phyloP scores from a whole-genome alignment of 306 rosid species.

The Styphnolobium japonicum region DNA sequence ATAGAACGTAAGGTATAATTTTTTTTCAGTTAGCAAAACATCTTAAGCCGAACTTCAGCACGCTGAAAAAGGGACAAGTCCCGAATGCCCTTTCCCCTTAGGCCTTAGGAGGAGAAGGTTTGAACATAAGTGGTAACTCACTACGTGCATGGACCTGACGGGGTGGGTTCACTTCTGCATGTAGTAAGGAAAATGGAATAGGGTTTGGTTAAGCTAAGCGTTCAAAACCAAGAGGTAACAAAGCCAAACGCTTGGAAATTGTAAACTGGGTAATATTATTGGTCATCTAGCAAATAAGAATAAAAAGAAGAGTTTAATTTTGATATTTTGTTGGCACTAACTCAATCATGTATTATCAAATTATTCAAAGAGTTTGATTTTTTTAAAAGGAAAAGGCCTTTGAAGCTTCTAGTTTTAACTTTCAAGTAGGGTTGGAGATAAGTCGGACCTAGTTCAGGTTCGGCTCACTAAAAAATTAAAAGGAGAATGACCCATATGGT shows the following conservation, averaged over 20 bases:
- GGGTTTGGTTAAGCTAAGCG: neutral
- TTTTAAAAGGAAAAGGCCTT: too few species aligned
- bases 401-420: too few species aligned
- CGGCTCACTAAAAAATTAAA: too few species aligned
- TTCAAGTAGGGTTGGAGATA: too few species aligned
- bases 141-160: neutral
- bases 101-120: neutral
- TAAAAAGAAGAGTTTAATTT: too few species aligned
- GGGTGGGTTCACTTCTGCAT: neutral
- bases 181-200: neutral
- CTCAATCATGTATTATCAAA: too few species aligned
- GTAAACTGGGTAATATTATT: too few species aligned
- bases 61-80: neutral
- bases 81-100: neutral
- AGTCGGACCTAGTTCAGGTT: too few species aligned
- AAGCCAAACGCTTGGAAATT: neutral
- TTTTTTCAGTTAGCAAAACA: neutral
- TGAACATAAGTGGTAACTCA: neutral
- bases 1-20: neutral
- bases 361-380: too few species aligned
- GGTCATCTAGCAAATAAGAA: too few species aligned
- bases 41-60: neutral
- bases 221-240: neutral
- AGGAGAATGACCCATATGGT: too few species aligned
- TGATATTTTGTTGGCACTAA: too few species aligned